Conservation (phyloP, 352 stramenopile genomes). For the Phytophthora vignae region DNA sequence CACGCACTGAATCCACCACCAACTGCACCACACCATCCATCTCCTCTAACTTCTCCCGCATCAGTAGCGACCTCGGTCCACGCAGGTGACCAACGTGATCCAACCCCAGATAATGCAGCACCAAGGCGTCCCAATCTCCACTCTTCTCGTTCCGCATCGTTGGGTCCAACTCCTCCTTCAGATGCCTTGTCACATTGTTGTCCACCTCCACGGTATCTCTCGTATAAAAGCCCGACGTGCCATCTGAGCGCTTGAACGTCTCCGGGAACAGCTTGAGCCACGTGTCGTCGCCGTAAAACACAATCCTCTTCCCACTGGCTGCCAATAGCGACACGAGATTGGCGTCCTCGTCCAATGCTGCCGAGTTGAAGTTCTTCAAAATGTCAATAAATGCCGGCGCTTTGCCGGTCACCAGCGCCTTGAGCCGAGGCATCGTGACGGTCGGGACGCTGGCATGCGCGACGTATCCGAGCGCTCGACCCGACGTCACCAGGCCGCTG, state of each 20-base stretch:
- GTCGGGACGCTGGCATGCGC: slow-evolving; percentile 85
- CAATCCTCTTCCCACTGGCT: slow-evolving; percentile 58
- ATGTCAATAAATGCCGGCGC: slow-evolving; percentile 91
- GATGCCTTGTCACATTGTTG: slow-evolving; percentile 85
- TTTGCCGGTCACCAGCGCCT: slow-evolving; percentile 87
- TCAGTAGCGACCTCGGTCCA: slow-evolving; percentile 78
- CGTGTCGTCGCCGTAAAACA: slow-evolving; percentile 92
- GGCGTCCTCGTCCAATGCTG: slow-evolving; percentile 65
- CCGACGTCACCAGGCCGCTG: slow-evolving; percentile 51
- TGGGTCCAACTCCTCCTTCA: slow-evolving; percentile 86
- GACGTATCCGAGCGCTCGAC: slow-evolving; percentile 73
- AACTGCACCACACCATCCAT: slow-evolving; percentile 82
- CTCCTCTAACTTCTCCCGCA: slow-evolving; percentile 83
- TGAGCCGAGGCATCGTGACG: slow-evolving; percentile 91
- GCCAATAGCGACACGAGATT: slow-evolving; percentile 75
- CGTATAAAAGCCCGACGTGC: slow-evolving; percentile 90
- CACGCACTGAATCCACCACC: slow-evolving; percentile 64
- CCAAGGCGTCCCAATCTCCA: slow-evolving; percentile 83
- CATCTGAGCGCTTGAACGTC: slow-evolving; percentile 74
- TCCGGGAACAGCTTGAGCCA: slow-evolving; percentile 90
- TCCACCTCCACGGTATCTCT: slow-evolving; percentile 90
- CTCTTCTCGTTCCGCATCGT: slow-evolving; percentile 68
- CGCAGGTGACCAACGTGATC: slow-evolving; percentile 88
- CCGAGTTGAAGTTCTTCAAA: slow-evolving; percentile 92
- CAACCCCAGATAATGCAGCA: slow-evolving; percentile 89